A percentile compares a stretch with the other conserved stretches of the same genome.
These are phyloP conservation scores for Leccinum disarticulatum DNA, from an alignment of 768 basidiomycete genomes.

Conservation along the genomic window DNA sequence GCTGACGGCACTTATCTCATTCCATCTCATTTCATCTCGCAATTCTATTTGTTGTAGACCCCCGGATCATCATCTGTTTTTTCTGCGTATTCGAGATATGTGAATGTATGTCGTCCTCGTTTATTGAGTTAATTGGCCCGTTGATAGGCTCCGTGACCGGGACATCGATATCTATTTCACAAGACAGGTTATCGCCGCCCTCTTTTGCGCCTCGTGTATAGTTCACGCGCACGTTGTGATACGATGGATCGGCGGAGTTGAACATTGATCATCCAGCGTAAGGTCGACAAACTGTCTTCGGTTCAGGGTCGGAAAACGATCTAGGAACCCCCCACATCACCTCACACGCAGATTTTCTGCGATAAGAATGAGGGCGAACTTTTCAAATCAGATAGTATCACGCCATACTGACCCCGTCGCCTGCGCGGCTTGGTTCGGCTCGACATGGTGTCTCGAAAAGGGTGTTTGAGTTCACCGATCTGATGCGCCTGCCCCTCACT, in stretches of 20 bases:
- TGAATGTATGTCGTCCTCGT: conserved; percentile 9
- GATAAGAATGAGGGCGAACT: not conserved
- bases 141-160: not conserved
- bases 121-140: not conserved
- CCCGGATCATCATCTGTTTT: not conserved
- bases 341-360: not conserved
- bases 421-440: not conserved
- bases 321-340: not conserved
- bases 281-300: not conserved
- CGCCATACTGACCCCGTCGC: not conserved
- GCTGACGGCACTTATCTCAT: conserved; percentile 3
- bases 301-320: not conserved
- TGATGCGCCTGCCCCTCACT: not conserved
- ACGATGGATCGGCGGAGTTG: not conserved
- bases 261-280: not conserved
- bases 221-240: not conserved
- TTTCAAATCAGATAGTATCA: not conserved
- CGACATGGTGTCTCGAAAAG: not conserved
- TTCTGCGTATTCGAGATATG: not conserved
- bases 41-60: not conserved
- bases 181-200: not conserved
- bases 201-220: not conserved
- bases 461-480: not conserved
- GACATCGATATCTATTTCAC: not conserved
- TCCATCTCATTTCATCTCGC: not conserved